Evolutionary conservation across 2,329 filamentous ascomycete genomes (phyloP).

Genomic region (Cladosporium colombiae): DNA sequence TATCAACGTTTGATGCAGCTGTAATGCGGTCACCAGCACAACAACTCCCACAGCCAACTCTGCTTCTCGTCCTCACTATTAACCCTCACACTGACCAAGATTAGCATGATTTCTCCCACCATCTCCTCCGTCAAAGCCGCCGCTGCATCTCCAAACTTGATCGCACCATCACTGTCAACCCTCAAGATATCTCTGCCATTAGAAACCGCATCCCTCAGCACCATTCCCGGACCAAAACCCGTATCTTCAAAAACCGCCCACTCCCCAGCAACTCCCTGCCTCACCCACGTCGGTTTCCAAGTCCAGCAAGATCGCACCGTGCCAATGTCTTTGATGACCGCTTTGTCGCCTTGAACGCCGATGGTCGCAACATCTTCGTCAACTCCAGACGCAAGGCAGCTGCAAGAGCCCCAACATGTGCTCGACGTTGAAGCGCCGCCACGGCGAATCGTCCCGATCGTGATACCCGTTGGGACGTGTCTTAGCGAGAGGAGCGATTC

Average conservation of each 20-base stretch:
- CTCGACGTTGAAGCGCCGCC: not conserved
- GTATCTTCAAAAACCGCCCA: not conserved
- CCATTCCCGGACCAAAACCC: not conserved
- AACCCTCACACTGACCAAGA: not conserved
- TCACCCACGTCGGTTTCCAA: not conserved
- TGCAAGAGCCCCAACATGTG: not conserved
- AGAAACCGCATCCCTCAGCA: conserved; percentile 1
- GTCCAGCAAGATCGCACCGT: not conserved
- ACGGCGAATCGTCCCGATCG: not conserved
- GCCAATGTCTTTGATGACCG: not conserved
- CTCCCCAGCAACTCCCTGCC: not conserved
- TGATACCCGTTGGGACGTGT: not conserved
- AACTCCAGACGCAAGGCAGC: not conserved
- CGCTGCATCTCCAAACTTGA: not conserved
- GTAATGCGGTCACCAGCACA: not conserved
- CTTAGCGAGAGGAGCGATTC: not conserved
- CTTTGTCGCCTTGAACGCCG: not conserved
- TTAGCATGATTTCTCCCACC: conserved; percentile 6
- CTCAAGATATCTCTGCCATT: conserved; percentile 2
- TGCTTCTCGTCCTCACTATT: not conserved
- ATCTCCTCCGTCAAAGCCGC: not conserved
- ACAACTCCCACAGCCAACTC: not conserved
- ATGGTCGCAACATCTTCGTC: not conserved
- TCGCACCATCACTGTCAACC: not conserved
- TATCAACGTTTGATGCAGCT: too few relatives aligned